Evolutionary conservation across 352 stramenopile species (phyloP).

Genomic region (Pythium folliculosum): DNA sequence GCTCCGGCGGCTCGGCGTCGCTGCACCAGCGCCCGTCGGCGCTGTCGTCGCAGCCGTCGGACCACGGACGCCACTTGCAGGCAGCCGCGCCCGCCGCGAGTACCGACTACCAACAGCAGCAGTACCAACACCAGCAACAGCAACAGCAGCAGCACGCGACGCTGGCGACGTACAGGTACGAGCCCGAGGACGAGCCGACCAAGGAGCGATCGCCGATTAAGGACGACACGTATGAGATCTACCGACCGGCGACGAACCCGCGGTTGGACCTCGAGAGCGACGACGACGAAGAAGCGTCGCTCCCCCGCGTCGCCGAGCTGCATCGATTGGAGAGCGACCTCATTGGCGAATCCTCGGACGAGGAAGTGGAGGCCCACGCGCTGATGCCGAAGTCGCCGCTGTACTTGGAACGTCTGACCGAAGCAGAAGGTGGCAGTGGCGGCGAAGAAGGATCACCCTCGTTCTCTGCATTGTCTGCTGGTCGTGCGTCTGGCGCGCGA

Average conservation of each 20-base stretch:
- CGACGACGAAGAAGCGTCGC: constrained; percentile 28
- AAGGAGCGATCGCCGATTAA: constrained; percentile 27
- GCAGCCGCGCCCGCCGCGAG: neutral
- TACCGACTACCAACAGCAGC: constrained; percentile 4
- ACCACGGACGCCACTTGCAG: neutral
- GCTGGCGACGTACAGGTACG: constrained; percentile 6
- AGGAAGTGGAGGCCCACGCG: constrained; percentile 15
- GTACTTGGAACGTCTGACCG: constrained; percentile 26
- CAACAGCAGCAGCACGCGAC: neutral
- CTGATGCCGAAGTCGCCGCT: constrained; percentile 12
- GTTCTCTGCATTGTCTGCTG: neutral
- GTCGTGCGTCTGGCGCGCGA: neutral
- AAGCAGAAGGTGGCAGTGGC: constrained; percentile 4
- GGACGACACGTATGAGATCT: constrained; percentile 17
- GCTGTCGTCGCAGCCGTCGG: constrained; percentile 7
- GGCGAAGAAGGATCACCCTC: constrained; percentile 6
- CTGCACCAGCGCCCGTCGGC: constrained; percentile 16
- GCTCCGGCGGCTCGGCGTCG: constrained; percentile 11
- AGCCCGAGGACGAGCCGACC: constrained; percentile 28
- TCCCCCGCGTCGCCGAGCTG: constrained; percentile 31
- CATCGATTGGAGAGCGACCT: constrained; percentile 32
- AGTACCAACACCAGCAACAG: constrained; percentile 5
- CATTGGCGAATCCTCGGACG: constrained; percentile 29
- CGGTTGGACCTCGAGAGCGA: constrained; percentile 31
- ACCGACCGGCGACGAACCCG: constrained; percentile 22